Base-by-base conservation (phyloP, 2,329 filamentous ascomycete genomes). In the Remersonia thermophila region DNA sequence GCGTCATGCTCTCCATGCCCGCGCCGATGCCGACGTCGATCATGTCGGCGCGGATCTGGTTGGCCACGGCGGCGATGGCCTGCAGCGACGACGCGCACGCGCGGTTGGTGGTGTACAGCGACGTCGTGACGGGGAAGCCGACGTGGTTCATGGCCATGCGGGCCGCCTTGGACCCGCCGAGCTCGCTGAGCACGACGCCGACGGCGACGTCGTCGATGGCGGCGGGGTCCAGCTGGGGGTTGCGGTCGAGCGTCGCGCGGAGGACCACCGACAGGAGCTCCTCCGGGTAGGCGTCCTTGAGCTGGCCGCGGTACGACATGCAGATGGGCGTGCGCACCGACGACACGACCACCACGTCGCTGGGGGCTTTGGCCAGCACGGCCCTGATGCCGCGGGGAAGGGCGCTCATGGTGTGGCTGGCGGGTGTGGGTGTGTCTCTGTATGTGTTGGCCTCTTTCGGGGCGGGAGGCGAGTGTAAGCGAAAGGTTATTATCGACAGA, bases 1-100 rank as follows among this genome's bases (percentile, higher is more conserved):
- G 65, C 45, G 84, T 93, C 87, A 95, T 95, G 62, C 81, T 89
- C 70, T 95, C 87, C 83, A 93, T 94, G 20, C 87, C 87, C 2
- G 83, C 87, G 8, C 78, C 87, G 43, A 95, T 75, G 41, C 84
- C 87, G 0, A 70, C 66, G 43, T 77, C 71, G 35, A 89, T 80
- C 48, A 73, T 71, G 2, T 82, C 85, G 0, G 71, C 67, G n/a
- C 75, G 71, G 48, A 95, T 91, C 43, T 79, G 69, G 39, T 80
- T 76, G 4, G 83, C 81, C 3, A 93, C 67, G 11, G 67, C 63
- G 1, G 84, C 80, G 34, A 95, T 80, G 17, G 81, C 78, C 48
- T 83, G 79, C 33, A 95, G 67, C 2, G 80, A 80, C 6, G 77
- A 83, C 12, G 78, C 76, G 59, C 87, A 95, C 11, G 87, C 86